Base-by-base conservation (phyloP, 352 stramenopile species). In the Phytophthora nicotianae region DNA sequence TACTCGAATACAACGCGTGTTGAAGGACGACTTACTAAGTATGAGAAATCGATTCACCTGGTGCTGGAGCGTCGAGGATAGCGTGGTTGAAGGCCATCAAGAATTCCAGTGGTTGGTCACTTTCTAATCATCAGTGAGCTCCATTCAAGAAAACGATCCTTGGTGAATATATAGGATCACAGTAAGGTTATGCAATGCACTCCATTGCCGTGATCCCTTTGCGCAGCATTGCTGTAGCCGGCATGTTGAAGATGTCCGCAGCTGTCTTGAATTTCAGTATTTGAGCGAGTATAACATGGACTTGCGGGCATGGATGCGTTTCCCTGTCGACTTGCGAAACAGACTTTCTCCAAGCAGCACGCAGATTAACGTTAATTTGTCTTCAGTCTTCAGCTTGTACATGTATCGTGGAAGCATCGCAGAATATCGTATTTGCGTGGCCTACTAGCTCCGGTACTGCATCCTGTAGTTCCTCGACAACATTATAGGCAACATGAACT, bases 81-180 rank as follows among this genome's bases (percentile, higher is more conserved):
- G 57, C 63, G 63, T 72, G 57, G 63, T 71, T 71, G 57, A 67
- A 71, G 45, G 13, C 50, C 23, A 21, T 17, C 21, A 49, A 68
- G 32, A 61, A 70, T 66, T 70, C 43, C 62, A 65, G 62, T 64
- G 49, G 49, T 13, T 13, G 50, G 50, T 5, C 57, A 70, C 41
- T 33, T 60, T 40, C 26, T 51, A 55, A 51, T 52, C 26, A 37
- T 40, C n/a, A 46, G 58, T 5, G 33, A 53, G 27, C 42, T 53
- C 9, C n/a, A 38, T 38, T 38, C 32, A 38, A 38, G 32, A 38
- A 38, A n/a, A 38, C 29, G 27, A 48, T 19, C 16, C 42, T 49
- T 10, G 42, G 2, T 33, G 50, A 29, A 29, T 3, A 3, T 7
- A 29, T 29, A 7, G 24, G 24, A n/a, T n/a, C n/a, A n/a, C n/a